phyloP scores from a whole-genome alignment of 805 yeast genomes.

The Wickerhamiella vanderwaltii region DNA sequence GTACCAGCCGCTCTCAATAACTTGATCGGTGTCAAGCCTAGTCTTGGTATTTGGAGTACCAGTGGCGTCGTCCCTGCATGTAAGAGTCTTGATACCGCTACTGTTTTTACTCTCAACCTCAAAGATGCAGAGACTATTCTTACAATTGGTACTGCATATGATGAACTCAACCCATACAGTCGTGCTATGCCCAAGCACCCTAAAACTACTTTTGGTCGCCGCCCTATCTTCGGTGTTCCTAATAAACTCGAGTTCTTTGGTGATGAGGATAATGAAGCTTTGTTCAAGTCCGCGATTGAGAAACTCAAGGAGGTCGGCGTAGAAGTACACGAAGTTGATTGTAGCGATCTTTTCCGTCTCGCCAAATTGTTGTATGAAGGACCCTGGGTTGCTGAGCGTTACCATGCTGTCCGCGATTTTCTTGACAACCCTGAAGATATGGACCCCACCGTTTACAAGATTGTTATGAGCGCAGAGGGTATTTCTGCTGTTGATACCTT shows the following conservation, averaged over 20 bases:
- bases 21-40: constrained; percentile 83
- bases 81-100: constrained; percentile 84
- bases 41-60: constrained; percentile 77
- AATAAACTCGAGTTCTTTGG: constrained; percentile 54
- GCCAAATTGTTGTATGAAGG: constrained; percentile 91
- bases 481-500: constrained; percentile 75
- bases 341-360: constrained; percentile 60
- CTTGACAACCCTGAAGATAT: constrained; percentile 60
- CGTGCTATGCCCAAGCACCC: constrained; percentile 63
- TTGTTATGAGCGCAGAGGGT: constrained; percentile 66
- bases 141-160: constrained; percentile 58
- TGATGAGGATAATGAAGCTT: constrained; percentile 60
- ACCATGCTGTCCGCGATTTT: constrained; percentile 64
- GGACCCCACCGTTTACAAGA: constrained; percentile 72
- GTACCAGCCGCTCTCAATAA: constrained; percentile 95
- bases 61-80: constrained; percentile 97
- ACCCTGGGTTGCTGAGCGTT: constrained; percentile 97
- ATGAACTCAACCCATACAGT: constrained; percentile 68
- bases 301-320: constrained; percentile 43
- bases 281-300: constrained; percentile 52
- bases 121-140: constrained; percentile 75
- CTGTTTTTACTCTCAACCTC: constrained; percentile 66
- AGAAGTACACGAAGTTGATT: constrained; percentile 51
- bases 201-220: constrained; percentile 41
- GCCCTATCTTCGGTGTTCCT: constrained; percentile 70